Evolutionary conservation across 2,329 filamentous ascomycete species (phyloP).

Genomic region (Botrytis hyacinthi): DNA sequence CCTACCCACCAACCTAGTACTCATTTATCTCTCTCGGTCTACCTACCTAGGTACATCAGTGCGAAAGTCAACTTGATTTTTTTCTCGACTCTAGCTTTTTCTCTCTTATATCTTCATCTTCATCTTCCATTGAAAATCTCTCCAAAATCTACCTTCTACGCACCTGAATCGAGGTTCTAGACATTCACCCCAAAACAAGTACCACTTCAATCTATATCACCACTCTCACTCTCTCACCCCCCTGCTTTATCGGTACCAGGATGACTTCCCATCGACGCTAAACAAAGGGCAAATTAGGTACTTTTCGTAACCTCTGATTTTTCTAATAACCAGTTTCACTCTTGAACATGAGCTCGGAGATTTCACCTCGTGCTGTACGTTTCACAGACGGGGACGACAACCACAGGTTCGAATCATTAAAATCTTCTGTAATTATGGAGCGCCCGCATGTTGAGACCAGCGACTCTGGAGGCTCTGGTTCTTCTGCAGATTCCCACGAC

Average conservation of each 20-base stretch:
- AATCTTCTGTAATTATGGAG: conserved; percentile 39
- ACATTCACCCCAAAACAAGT: not conserved
- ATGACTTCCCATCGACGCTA: conserved; percentile 23
- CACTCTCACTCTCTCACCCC: not conserved
- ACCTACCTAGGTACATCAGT: not conserved
- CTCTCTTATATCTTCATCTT: not conserved
- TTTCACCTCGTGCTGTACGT: conserved; percentile 55
- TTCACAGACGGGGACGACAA: conserved; percentile 53
- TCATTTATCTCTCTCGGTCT: not conserved
- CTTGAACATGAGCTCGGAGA: conserved; percentile 43
- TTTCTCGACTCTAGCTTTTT: not conserved
- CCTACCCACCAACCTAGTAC: not conserved
- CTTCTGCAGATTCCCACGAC: conserved; percentile 30
- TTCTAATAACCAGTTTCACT: conserved; percentile 1
- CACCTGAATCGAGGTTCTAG: not conserved
- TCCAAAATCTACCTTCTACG: too few relatives aligned
- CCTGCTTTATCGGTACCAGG: conserved; percentile 15
- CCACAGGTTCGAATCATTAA: conserved; percentile 45
- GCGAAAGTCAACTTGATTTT: not conserved
- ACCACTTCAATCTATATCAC: not conserved
- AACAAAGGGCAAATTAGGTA: conserved; percentile 20
- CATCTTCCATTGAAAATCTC: not conserved
- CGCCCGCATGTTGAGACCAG: conserved; percentile 36
- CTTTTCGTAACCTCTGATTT: conserved; percentile 19
- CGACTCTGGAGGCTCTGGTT: conserved; percentile 46